Evolutionary conservation across 2,329 filamentous ascomycete species (phyloP), one percentile per base, ranked within the genome.

Genomic region (Penicillium sp.): DNA sequence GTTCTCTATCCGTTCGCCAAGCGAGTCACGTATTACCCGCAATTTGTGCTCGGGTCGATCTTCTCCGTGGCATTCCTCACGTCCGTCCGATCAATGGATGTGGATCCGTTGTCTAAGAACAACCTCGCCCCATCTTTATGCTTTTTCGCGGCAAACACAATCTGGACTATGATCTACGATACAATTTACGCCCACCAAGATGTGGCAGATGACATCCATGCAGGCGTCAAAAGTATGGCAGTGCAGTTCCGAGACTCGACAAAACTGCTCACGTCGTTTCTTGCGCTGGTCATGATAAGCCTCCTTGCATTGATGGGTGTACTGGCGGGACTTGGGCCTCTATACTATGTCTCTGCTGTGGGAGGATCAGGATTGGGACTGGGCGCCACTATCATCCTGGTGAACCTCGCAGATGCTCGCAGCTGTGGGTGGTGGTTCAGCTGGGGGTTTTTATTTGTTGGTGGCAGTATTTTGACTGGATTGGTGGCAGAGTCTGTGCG

Each of bases 21-120:
- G 77, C 83, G 92, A 31, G 83, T 96, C 26, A 96, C 91, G 0
- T 87, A 96, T 73, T 96, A 96, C 71, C 91, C 91, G 2, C 91
- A 96, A 71, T 84, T 89, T 59, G 87, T 96, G 9, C 84, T 96
- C 0, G 91, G 92, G 6, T 31, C 29, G 9, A 31, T 31, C 5
- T 31, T 31, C 10, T 31, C 29, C 2, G 10, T 31, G 29, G 29
- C 6, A 10, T 31, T 31, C 29, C 10, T 31, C 3, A 31, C 29
- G 10, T 31, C 29, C 8, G 29, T 31, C 7, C 29, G 10, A 31
- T 31, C 29, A 5, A 5, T 31, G 5, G 3, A 31, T 10, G 29
- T 31, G 29, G 29, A 31, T 8, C 29, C 29, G 8, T 10, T 31
- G 29, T 31, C 29, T 1, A 31, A 31, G 29, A 2, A 8, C 10